These are phyloP conservation scores for Lentinula boryana DNA, from an alignment of 768 basidiomycete species.

Conservation along the genomic window DNA sequence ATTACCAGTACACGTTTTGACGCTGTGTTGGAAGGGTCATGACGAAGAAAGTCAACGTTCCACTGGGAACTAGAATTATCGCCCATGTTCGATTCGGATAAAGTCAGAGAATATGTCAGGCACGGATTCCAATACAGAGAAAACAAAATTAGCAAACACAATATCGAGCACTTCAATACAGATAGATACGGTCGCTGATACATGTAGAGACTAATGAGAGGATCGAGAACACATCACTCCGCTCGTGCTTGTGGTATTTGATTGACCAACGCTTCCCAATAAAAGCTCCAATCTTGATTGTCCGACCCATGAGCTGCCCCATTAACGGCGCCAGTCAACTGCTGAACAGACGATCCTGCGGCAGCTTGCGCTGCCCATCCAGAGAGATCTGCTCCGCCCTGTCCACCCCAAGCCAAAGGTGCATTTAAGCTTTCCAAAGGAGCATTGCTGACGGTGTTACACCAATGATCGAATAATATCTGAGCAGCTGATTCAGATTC, in stretches of 20 bases:
- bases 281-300: conserved; percentile 71
- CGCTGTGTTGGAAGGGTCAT: not conserved
- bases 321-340: conserved; percentile 32
- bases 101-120: not conserved
- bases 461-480: conserved; percentile 79
- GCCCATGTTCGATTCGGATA: not conserved
- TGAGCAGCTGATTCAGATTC: conserved; percentile 78
- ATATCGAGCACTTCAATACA: no score
- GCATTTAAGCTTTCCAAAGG: conserved; percentile 44
- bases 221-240: conserved; percentile 18
- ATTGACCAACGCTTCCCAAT: conserved; percentile 78
- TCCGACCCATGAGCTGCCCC: conserved; percentile 45
- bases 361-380: conserved; percentile 51
- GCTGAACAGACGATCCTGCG: conserved; percentile 10
- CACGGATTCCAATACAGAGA: not conserved
- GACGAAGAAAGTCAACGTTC: conserved; percentile 36
- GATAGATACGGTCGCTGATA: not conserved
- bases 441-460: conserved; percentile 69
- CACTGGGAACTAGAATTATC: conserved; percentile 16
- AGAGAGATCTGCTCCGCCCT: conserved; percentile 48
- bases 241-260: conserved; percentile 29
- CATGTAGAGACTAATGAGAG: not conserved
- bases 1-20: conserved; percentile 64
- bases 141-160: not conserved
- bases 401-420: conserved; percentile 54